Conservation (phyloP, 2,329 filamentous ascomycete genomes). For the Aspergillus bombycis region DNA sequence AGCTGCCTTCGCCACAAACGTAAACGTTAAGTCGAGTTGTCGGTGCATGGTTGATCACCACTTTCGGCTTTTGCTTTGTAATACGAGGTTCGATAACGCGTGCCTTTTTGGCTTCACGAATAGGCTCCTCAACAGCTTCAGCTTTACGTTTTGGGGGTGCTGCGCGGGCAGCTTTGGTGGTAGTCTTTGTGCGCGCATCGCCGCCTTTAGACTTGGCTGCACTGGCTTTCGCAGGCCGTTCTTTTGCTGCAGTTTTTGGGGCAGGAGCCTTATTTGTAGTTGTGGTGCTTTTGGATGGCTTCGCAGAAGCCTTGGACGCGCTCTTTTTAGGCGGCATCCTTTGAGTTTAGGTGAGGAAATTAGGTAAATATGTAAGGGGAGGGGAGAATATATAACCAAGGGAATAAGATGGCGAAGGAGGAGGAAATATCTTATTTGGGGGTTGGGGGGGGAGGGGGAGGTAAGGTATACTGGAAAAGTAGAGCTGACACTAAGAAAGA, state of each 20-base stretch:
- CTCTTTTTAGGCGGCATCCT: constrained; percentile 37
- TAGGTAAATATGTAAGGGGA: constrained; percentile 9
- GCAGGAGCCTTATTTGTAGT: constrained; percentile 26
- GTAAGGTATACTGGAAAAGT: not conserved
- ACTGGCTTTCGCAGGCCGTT: constrained; percentile 26
- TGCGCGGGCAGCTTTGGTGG: constrained; percentile 17
- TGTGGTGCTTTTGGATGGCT: constrained; percentile 22
- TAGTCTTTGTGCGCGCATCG: constrained; percentile 19
- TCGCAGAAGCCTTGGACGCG: constrained; percentile 24
- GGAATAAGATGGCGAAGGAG: constrained; percentile 11
- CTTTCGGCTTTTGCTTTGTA: constrained; percentile 37
- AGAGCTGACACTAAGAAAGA: not conserved
- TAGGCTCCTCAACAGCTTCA: constrained; percentile 29
- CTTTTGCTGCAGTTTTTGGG: constrained; percentile 25
- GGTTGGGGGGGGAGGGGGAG: not conserved
- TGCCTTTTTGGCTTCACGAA: constrained; percentile 35
- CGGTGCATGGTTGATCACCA: constrained; percentile 66
- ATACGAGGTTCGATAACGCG: constrained; percentile 32
- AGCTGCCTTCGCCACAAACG: constrained; percentile 77
- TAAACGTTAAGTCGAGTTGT: constrained; percentile 66
- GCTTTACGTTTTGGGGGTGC: constrained; percentile 38
- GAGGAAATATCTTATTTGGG: not conserved
- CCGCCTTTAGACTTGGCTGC: constrained; percentile 21
- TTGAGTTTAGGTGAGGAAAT: not conserved
- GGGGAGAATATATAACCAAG: constrained; percentile 4